A percentile compares a stretch with the other conserved stretches of the same genome.
phyloP scores from a whole-genome alignment of 257 asterid genomes.

The Fraxinus anomala region DNA sequence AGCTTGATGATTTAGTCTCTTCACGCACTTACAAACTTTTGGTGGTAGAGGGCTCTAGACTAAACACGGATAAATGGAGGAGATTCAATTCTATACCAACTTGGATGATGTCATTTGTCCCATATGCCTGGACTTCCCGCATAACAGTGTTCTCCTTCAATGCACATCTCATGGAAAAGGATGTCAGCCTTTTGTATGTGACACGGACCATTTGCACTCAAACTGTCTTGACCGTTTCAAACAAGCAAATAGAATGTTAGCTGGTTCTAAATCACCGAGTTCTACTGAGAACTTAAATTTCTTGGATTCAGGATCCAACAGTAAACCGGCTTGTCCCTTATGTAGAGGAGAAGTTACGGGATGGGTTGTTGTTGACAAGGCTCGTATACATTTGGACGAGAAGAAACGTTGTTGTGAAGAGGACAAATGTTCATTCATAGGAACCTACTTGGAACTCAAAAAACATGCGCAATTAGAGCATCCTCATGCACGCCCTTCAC shows the following conservation, averaged over 20 bases:
- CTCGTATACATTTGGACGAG: conserved; percentile 60
- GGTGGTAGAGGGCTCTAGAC: conserved; percentile 34
- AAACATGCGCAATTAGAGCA: conserved; percentile 71
- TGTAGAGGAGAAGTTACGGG: conserved; percentile 87
- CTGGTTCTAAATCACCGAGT: conserved; percentile 39
- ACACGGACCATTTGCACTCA: conserved; percentile 75
- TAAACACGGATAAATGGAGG: conserved; percentile 46
- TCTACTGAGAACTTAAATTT: conserved; percentile 36
- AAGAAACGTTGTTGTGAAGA: conserved; percentile 78
- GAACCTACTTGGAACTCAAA: conserved; percentile 64
- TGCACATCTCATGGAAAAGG: conserved; percentile 76
- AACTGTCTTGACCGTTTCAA: conserved; percentile 80
- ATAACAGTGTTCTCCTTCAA: conserved; percentile 79
- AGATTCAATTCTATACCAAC: conserved; percentile 59
- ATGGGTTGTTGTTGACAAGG: conserved; percentile 66
- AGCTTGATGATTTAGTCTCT: conserved; percentile 32
- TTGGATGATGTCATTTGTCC: conserved; percentile 79
- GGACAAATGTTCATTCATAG: conserved; percentile 61
- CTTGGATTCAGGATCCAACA: conserved; percentile 36
- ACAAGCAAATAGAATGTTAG: conserved; percentile 56
- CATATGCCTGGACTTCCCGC: conserved; percentile 81
- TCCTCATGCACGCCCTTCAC: conserved; percentile 78
- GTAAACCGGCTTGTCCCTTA: conserved; percentile 67
- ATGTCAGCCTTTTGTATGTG: conserved; percentile 78
- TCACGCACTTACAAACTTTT: conserved; percentile 26